Evolutionary conservation across 257 asterid genomes (phyloP).

Genomic region (Ilex aquifolium): DNA sequence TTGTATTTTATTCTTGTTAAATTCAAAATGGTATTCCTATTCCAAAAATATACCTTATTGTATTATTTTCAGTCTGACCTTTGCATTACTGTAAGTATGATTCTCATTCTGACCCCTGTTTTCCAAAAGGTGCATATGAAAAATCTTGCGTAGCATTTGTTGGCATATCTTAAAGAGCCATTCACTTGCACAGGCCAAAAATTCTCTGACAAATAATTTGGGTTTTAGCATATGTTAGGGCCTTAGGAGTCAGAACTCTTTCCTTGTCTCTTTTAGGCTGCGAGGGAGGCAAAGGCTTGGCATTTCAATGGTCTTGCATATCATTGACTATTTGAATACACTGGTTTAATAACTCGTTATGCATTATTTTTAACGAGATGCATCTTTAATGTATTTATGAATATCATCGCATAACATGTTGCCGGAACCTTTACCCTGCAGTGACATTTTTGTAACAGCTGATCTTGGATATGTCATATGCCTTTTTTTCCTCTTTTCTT

Average conservation of each 20-base stretch:
- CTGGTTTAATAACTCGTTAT: neutral
- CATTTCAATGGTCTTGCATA: neutral
- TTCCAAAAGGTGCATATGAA: neutral
- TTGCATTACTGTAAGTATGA: neutral
- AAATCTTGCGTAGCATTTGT: neutral
- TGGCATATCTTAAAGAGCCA: neutral
- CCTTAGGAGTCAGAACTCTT: neutral
- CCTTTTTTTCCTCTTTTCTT: too few relatives aligned
- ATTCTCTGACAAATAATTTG: neutral
- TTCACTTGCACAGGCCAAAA: neutral
- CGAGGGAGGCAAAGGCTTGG: neutral
- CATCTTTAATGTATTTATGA: neutral
- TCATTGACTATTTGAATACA: neutral
- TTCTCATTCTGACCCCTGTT: neutral
- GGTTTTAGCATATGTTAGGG: neutral
- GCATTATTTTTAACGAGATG: neutral
- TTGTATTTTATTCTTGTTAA: neutral
- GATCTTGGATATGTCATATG: too few relatives aligned
- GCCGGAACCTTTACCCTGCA: too few relatives aligned
- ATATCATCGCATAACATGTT: too few relatives aligned
- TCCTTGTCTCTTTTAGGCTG: neutral
- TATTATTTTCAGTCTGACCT: neutral
- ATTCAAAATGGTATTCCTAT: neutral
- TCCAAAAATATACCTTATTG: neutral
- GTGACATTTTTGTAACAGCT: too few relatives aligned